These are phyloP conservation scores for Closterium sp. DNA, from an alignment of 139 green algal genomes.

Conservation along the genomic window DNA sequence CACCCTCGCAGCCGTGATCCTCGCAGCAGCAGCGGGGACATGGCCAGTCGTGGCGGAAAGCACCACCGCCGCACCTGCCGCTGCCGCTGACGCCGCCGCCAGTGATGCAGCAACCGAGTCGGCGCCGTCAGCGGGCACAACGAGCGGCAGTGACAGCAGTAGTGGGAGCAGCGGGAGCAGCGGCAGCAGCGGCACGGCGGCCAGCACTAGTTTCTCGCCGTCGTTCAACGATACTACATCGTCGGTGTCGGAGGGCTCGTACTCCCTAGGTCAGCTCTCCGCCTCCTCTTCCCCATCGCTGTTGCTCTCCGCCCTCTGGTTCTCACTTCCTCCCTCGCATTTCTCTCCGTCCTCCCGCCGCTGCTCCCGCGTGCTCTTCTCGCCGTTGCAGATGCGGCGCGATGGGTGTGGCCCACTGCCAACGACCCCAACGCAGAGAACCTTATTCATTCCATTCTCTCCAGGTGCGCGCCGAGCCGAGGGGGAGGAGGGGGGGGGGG, in stretches of 20 bases:
- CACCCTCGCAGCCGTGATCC: background rate
- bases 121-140: background rate
- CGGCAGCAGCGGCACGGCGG: background rate
- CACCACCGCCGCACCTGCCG: background rate
- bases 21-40: background rate
- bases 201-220: background rate
- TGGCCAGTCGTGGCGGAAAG: background rate
- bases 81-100: background rate
- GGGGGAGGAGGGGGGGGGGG: background rate
- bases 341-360: too few species aligned
- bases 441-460: background rate
- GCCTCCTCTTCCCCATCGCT: too few species aligned
- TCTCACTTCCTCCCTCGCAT: too few species aligned
- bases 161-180: background rate
- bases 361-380: too few species aligned
- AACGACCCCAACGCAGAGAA: conserved; percentile 10
- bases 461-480: background rate
- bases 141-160: background rate
- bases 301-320: too few species aligned
- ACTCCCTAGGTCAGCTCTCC: background rate
- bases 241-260: background rate
- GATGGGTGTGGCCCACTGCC: conserved; percentile 1
- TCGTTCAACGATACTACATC: background rate
- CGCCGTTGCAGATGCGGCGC: conserved; percentile 1
- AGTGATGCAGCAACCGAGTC: background rate